These are phyloP conservation scores for Globisporangium ultimum DNA, from an alignment of 352 stramenopile genomes.

Conservation along the genomic window DNA sequence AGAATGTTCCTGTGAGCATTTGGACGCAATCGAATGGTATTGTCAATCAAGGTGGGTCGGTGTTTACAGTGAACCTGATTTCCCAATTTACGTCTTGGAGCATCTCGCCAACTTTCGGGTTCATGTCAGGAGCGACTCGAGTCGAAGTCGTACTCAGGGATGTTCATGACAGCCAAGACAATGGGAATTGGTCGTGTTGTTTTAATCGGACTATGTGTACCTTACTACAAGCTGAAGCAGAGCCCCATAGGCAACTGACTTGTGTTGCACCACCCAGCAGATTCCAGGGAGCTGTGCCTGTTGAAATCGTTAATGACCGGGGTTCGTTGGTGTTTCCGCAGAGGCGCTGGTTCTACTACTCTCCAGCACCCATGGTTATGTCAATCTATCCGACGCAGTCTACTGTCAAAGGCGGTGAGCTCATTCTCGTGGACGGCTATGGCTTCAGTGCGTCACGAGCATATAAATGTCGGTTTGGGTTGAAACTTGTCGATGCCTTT, in stretches of 20 bases:
- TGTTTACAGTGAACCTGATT: conserved; percentile 6
- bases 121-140: conserved; percentile 9
- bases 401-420: conserved; percentile 18
- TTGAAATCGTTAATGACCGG: conserved; percentile 15
- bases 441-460: conserved; percentile 20
- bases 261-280: conserved; percentile 16
- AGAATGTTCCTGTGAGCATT: conserved; percentile 21
- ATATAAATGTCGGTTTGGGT: conserved; percentile 31
- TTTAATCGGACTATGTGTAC: conserved; percentile 27
- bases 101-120: conserved; percentile 21
- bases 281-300: conserved; percentile 17
- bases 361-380: conserved; percentile 18
- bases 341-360: conserved; percentile 36
- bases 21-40: conserved; percentile 21
- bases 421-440: conserved; percentile 22
- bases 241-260: conserved; percentile 1
- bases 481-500: conserved; percentile 8
- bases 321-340: conserved; percentile 1
- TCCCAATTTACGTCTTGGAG: conserved; percentile 14
- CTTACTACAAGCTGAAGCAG: conserved; percentile 6
- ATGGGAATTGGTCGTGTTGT: conserved; percentile 31
- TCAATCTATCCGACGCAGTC: conserved; percentile 19
- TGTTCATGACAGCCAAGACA: background rate
- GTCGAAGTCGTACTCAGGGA: conserved; percentile 3
- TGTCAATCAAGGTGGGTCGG: conserved; percentile 2